Evolutionary conservation across 192 early-diverging fungal species (phyloP), one percentile per base, ranked within the genome.

Genomic region (Coemansia sp.): DNA sequence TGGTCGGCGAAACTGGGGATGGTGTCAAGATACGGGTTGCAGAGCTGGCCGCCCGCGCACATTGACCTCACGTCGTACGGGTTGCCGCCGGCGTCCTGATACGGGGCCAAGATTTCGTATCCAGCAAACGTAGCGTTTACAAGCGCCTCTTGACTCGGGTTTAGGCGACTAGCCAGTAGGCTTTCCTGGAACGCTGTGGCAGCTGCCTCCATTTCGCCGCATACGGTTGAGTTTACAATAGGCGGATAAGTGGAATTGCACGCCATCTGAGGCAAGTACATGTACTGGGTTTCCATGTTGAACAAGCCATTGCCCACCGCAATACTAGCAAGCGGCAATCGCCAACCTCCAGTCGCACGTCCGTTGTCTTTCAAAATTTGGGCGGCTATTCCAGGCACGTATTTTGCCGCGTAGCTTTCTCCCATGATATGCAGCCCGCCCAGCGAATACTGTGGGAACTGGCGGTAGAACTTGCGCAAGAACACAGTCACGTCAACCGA

Each of bases 241-340:
- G 95, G 88, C 33, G 86, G 83, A 80, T 94, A 89, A 39, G 85
- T 82, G 17, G 84, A 87, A 45, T 89, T 75, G 79, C 88, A 93
- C 2, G 87, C 88, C 84, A 89, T 89, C 33, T 84, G 88, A 1
- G 90, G 79, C 62, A 92, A 93, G 64, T 92, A 87, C 72, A 88
- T 87, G 73, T 88, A 93, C 81, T 98, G 94, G 4, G 86, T 77
- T 44, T 87, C 77, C 35, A 92, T 89, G 60, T 98, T 89, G 3
- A 92, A 90, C 36, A 93, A 66, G 16, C 97, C 95, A 77, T 98
- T 97, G 19, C 97, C 95, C 60, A 98, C 93, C 34, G 90, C 80
- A 53, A 95, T 73, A 9, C 88, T 87, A 29, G 78, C 85, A 34
- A 94, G 85, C 21, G 90, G 87, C 66, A 93, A 87, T 44, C 14